These are phyloP conservation scores for Lentithecium fluviatile DNA, from an alignment of 495 filamentous ascomycete genomes.

Conservation along the genomic window DNA sequence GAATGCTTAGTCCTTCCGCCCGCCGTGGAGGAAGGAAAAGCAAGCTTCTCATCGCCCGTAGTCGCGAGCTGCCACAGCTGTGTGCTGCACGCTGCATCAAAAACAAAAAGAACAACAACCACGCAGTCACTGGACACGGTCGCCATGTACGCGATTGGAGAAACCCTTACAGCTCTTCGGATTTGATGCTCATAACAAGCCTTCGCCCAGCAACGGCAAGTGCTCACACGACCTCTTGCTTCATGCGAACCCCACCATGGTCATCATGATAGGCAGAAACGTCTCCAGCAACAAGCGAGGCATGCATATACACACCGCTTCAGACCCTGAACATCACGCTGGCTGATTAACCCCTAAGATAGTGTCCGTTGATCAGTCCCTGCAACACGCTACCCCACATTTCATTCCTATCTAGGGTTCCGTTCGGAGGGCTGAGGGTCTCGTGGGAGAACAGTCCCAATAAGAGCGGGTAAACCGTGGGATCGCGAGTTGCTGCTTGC, in stretches of 20 bases:
- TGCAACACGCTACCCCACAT: no score
- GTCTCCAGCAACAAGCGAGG: not conserved
- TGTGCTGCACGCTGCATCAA: not conserved
- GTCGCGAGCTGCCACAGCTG: no score
- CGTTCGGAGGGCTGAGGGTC: no score
- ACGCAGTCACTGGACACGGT: conserved; percentile 1
- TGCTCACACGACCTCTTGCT: conserved; percentile 15
- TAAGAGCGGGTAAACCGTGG: no score
- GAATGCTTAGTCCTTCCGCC: no score
- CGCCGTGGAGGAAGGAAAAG: not conserved
- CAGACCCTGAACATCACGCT: not conserved
- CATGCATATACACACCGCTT: not conserved
- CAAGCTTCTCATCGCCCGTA: not conserved
- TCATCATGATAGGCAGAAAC: not conserved
- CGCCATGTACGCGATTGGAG: not conserved
- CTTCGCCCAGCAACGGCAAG: not conserved
- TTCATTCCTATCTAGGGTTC: no score
- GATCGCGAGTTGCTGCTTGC: no score
- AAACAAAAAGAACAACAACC: not conserved
- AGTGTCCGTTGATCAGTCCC: not conserved
- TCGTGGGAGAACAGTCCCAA: no score
- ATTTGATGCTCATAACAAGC: no score
- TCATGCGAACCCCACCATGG: not conserved
- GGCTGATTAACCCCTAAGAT: not conserved
- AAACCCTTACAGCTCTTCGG: no score